A percentile compares a stretch with the other conserved stretches of the same genome.
Conservation (phyloP, 495 filamentous ascomycete genomes). For the Trichocladium antarcticum region DNA sequence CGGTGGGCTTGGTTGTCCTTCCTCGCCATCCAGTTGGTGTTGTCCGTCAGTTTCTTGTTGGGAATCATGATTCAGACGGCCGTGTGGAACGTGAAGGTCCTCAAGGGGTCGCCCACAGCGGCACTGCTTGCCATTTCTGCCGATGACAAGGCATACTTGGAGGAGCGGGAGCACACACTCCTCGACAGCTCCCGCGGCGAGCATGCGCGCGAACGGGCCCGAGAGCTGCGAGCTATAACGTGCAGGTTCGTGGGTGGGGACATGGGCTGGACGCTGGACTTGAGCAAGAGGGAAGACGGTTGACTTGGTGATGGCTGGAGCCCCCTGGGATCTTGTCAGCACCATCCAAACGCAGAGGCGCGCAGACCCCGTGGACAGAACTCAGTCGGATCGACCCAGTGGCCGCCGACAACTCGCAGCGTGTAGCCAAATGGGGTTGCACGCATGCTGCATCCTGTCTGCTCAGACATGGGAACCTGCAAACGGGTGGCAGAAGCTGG, state of each 20-base stretch:
- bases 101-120: conserved; percentile 19
- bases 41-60: conserved; percentile 10
- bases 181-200: not conserved
- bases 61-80: conserved; percentile 24
- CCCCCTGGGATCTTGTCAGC: not conserved
- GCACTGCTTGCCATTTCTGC: conserved; percentile 18
- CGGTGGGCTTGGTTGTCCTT: conserved; percentile 19
- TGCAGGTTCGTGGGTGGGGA: conserved; percentile 4
- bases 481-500: too few relatives aligned
- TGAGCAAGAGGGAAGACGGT: conserved; percentile 4
- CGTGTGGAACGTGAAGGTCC: conserved; percentile 18
- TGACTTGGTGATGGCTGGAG: not conserved
- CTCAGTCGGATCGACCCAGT: not conserved
- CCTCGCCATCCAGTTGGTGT: conserved; percentile 13
- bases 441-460: not conserved
- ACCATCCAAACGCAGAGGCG: not conserved
- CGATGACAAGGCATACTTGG: conserved; percentile 12
- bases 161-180: conserved; percentile 5
- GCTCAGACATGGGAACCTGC: not conserved
- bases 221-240: conserved; percentile 2
- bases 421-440: not conserved
- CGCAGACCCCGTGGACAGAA: too few relatives aligned
- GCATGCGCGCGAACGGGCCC: not conserved
- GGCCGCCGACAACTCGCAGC: not conserved
- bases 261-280: conserved; percentile 10